Evolutionary conservation across 106 monocot genomes (phyloP), one percentile per base, ranked within the genome.

Genomic region (Platanthera guangdongensis): DNA sequence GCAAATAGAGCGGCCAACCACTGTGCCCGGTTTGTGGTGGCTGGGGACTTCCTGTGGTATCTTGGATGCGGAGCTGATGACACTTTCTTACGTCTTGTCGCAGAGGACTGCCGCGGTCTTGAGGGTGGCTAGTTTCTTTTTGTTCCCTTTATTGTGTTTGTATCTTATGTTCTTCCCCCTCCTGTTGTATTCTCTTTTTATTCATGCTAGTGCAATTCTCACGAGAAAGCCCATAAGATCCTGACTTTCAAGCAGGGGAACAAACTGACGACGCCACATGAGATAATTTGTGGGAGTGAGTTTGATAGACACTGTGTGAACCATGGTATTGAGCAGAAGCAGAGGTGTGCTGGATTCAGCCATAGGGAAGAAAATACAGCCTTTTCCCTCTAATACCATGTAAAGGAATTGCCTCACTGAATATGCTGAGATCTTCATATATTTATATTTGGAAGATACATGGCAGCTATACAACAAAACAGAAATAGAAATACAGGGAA

Each of bases 241-340:
- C 39, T 71, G 70, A 45, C 70, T 71, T 71, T 71, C 39, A 71
- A 71, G 32, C 8, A 71, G 3, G 10, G 70, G 22, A 71, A 71
- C 70, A 71, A 71, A 71, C 15, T 71, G 70, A 45, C 70, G 22
- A 71, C 39, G 70, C n/a, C 70, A 71, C 70, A 71, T 3, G 2
- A 71, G 70, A 45, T 45, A 71, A 65, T 71, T 71, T 28, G 70
- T 71, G 70, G 70, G 39, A 71, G 70, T 71, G 9, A 71, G 70
- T 71, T 71, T 71, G 70, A 71, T 71, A 32, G 70, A 7, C 70
- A 71, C 70, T 2, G 45, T 45, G 39, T 32, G 70, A 71, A 71
- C 70, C 39, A 71, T 71, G 10, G 70, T 71, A 71, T 71, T 71
- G 70, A 71, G 70, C 70, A 4, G 70, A 71, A 71, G 70, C 39